These are phyloP conservation scores for Priceomyces medius DNA, from an alignment of 805 yeast species.

Conservation along the genomic window DNA sequence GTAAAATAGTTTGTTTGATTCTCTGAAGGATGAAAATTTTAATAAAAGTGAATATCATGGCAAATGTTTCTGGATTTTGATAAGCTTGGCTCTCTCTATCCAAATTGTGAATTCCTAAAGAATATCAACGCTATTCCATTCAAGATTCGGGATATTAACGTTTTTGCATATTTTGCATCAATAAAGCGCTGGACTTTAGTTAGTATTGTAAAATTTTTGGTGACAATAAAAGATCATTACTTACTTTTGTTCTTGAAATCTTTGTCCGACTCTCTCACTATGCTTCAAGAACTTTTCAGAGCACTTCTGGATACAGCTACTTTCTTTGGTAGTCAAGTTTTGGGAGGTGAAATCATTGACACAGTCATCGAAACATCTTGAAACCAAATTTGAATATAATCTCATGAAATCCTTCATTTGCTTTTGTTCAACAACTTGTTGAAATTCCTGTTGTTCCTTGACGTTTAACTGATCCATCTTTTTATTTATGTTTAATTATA, in stretches of 20 bases:
- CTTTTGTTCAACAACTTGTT: slow-evolving; percentile 91
- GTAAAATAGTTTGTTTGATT: not conserved
- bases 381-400: slow-evolving; percentile 88
- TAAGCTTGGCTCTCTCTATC: no score
- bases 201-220: slow-evolving; percentile 19
- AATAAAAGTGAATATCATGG: not conserved
- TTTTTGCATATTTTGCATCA: slow-evolving; percentile 64
- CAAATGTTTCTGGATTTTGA: not conserved
- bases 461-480: slow-evolving; percentile 92
- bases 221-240: slow-evolving; percentile 14
- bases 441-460: slow-evolving; percentile 96
- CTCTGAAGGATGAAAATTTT: not conserved
- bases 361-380: slow-evolving; percentile 96
- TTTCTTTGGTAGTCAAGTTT: slow-evolving; percentile 81
- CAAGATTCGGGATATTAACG: no score
- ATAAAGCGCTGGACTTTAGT: slow-evolving; percentile 46
- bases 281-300: slow-evolving; percentile 97
- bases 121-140: no score
- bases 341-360: slow-evolving; percentile 97
- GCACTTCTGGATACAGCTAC: slow-evolving; percentile 82
- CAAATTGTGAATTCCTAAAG: not conserved
- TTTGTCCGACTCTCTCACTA: slow-evolving; percentile 96
- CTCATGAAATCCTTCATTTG: slow-evolving; percentile 99
- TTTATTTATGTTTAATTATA: slow-evolving; percentile 7
- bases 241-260: slow-evolving; percentile 96